A percentile compares a stretch with the other conserved stretches of the same genome.
phyloP scores from a whole-genome alignment of 2,329 filamentous ascomycete genomes.

The Alternaria viburni region DNA sequence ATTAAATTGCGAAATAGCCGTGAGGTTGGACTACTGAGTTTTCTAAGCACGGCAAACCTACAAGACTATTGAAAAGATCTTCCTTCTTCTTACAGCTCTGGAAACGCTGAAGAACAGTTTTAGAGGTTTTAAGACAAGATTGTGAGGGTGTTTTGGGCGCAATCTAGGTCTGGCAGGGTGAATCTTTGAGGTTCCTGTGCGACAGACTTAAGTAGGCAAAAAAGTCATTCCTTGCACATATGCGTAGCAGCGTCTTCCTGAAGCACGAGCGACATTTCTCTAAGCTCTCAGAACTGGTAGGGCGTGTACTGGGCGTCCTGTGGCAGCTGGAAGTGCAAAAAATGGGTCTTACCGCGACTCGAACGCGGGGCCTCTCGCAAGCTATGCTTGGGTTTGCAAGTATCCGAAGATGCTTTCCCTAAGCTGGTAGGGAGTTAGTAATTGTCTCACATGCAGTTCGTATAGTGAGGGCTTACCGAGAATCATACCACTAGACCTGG shows the following conservation, averaged over 20 bases:
- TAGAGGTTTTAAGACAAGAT: background rate
- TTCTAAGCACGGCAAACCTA: background rate
- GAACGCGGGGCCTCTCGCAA: constrained; percentile 39
- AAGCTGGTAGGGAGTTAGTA: constrained; percentile 51
- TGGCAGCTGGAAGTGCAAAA: constrained; percentile 5
- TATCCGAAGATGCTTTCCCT: constrained; percentile 50
- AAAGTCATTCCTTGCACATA: background rate
- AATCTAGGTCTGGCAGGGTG: fast-evolving
- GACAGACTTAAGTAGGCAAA: background rate
- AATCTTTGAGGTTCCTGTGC: background rate
- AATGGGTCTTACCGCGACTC: constrained; percentile 35
- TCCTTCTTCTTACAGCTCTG: background rate
- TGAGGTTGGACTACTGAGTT: background rate
- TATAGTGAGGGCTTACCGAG: constrained; percentile 44
- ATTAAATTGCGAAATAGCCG: too few relatives aligned
- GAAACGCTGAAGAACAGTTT: background rate
- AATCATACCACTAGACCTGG: constrained; percentile 68
- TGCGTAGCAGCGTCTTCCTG: background rate
- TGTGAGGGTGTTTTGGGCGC: background rate
- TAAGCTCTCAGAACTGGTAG: too few relatives aligned
- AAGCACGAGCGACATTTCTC: too few relatives aligned
- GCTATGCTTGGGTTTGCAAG: constrained; percentile 20
- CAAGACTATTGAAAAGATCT: fast-evolving
- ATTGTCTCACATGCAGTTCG: fast-evolving
- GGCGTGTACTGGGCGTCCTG: too few relatives aligned